These are phyloP conservation scores for Penicillium cataractarum DNA, from an alignment of 495 filamentous ascomycete species.

Conservation along the genomic window DNA sequence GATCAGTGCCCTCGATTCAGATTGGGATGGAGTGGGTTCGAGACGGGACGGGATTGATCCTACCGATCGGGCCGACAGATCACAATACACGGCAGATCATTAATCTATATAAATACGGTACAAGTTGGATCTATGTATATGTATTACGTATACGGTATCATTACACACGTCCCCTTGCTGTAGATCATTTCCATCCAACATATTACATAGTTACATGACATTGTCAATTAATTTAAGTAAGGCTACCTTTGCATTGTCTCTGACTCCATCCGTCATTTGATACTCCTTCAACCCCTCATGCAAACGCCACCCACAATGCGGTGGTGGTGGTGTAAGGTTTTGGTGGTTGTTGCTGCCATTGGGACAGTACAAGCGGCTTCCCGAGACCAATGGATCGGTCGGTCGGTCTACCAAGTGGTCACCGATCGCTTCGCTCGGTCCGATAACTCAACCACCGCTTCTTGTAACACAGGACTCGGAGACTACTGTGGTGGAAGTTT, in stretches of 20 bases:
- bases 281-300: constrained; percentile 11
- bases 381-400: constrained; percentile 23
- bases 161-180: background rate
- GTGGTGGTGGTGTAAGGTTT: constrained; percentile 17
- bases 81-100: background rate
- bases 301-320: constrained; percentile 19
- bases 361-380: constrained; percentile 17
- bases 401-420: constrained; percentile 59
- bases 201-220: no score
- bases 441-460: constrained; percentile 46
- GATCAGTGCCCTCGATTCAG: background rate
- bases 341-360: constrained; percentile 17
- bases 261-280: background rate
- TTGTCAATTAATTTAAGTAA: constrained; percentile 1
- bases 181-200: background rate
- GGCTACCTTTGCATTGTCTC: background rate
- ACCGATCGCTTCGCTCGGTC: constrained; percentile 70
- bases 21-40: background rate
- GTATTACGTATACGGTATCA: background rate
- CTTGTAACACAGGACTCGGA: constrained; percentile 26
- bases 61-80: constrained; percentile 20
- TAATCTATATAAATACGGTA: no score
- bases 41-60: background rate
- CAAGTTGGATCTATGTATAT: no score
- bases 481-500: constrained; percentile 75